Base-by-base conservation (phyloP, 23 red algal genomes). In the Cyanidioschyzon merolae region DNA sequence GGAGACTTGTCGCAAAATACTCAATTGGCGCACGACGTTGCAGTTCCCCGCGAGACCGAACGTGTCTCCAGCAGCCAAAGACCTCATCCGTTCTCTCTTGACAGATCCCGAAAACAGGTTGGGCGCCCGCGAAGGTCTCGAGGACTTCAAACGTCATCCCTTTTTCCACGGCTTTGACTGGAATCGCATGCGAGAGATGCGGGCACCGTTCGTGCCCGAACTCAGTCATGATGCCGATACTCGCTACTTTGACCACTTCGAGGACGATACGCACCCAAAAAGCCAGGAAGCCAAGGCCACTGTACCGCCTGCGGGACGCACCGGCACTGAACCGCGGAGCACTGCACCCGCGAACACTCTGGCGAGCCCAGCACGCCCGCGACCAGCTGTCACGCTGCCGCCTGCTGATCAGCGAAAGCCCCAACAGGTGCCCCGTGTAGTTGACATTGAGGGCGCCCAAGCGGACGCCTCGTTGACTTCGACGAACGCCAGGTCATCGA, bases 131-230 rank as follows among this genome's bases (percentile, higher is more conserved):
- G 79, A 84, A 31, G 92, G 92, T 57, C 59, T 90, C 25, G 41
- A 84, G 51, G 92, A 96, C 39, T 88, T 96, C 41, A 85, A 87
- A 41, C 76, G 83, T 41, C 92, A 96, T 68, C 84, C 84, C 0
- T 96, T 90, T 59, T 96, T 96, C 80, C 68, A 68, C 15, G 88
- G 92, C 39, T 32, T 96, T n/a, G 81, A 96, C 68, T 96, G 92
- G 92, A 76, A 88, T 38, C 79, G 59, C 30, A 51, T 96, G 37
- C 41, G 83, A 0, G 75, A 59, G 27, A 34, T 77, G 36, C 39
- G 39, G 67, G 80, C 92, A 27, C 92, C 92, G 16, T 96, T 96
- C 82, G 89, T 90, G 68, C 92, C 92, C 18, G 78, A 85, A 34
- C 82, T 96, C 12, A 58, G 78, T 25, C 79, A 83, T 40, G 84